Percentiles rank a stretch among this genome's conserved stretches.
Evolutionary conservation across 345 rosid species (phyloP).

Genomic region (Populus alba): DNA sequence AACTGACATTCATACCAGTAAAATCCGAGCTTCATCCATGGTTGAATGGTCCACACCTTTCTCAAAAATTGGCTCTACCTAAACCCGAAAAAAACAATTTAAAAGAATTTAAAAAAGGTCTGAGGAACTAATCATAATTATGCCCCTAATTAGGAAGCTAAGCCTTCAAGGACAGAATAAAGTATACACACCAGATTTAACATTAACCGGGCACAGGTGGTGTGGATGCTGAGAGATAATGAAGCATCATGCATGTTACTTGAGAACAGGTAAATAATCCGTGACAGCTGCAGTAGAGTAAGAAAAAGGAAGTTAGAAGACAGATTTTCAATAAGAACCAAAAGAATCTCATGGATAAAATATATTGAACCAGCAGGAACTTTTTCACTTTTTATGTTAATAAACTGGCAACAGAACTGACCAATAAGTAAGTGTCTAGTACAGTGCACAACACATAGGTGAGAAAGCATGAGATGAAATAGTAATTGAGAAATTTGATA

Average conservation of each 20-base stretch:
- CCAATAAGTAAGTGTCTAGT: not conserved
- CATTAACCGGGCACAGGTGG: conserved; percentile 97
- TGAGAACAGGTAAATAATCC: conserved; percentile 91
- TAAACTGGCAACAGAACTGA: not conserved
- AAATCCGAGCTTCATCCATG: conserved; percentile 92
- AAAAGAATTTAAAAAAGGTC: conserved; percentile 12
- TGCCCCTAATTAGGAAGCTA: not conserved
- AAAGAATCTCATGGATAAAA: not conserved
- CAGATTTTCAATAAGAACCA: conserved; percentile 2
- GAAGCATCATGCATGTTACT: conserved; percentile 99
- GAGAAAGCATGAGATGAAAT: not conserved
- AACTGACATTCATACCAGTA: conserved; percentile 56
- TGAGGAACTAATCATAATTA: conserved; percentile 11
- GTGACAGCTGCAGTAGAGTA: conserved; percentile 67
- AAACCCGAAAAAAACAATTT: conserved; percentile 24
- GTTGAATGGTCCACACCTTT: conserved; percentile 92
- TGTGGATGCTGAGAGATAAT: conserved; percentile 89
- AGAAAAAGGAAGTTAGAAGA: conserved; percentile 14
- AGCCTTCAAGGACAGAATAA: conserved; percentile 10
- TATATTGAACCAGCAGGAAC: not conserved
- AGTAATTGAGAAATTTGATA: not conserved
- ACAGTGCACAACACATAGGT: too few species aligned
- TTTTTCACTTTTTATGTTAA: not conserved
- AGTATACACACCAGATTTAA: conserved; percentile 73
- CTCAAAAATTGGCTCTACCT: conserved; percentile 99